Conservation (phyloP, 2,329 filamentous ascomycete species). For the Fragosphaeria purpurea region DNA sequence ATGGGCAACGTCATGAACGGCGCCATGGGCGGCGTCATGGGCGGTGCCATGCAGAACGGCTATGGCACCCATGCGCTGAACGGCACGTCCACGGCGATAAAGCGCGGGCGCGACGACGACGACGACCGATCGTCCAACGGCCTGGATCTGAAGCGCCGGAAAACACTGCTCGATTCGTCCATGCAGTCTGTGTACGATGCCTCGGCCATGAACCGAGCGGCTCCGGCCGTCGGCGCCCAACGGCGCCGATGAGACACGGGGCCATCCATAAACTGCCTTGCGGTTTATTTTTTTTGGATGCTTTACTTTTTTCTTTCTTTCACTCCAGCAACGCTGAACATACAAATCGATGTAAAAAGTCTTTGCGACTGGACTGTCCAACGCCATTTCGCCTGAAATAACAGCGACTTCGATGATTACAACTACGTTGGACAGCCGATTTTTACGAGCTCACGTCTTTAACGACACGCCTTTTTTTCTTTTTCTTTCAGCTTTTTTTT, state of each 20-base stretch:
- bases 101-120: conserved; percentile 34
- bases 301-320: not conserved
- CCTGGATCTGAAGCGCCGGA: conserved; percentile 26
- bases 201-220: conserved; percentile 14
- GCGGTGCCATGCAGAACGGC: conserved; percentile 44
- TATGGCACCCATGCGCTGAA: conserved; percentile 59
- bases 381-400: too few species aligned
- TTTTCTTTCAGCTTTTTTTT: not conserved
- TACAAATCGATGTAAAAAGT: too few species aligned
- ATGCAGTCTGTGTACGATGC: conserved; percentile 22
- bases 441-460: too few species aligned
- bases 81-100: conserved; percentile 37
- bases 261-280: not conserved
- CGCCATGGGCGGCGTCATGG: conserved; percentile 31
- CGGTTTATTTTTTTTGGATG: not conserved
- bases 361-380: too few species aligned
- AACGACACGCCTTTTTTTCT: not conserved
- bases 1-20: conserved; percentile 41
- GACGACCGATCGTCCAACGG: conserved; percentile 27
- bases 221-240: conserved; percentile 18
- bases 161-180: conserved; percentile 22
- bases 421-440: too few species aligned
- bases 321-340: too few species aligned
- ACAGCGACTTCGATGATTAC: too few species aligned
- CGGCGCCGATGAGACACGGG: conserved; percentile 14